phyloP scores from a whole-genome alignment of 345 rosid species.

The Anacardium occidentale region DNA sequence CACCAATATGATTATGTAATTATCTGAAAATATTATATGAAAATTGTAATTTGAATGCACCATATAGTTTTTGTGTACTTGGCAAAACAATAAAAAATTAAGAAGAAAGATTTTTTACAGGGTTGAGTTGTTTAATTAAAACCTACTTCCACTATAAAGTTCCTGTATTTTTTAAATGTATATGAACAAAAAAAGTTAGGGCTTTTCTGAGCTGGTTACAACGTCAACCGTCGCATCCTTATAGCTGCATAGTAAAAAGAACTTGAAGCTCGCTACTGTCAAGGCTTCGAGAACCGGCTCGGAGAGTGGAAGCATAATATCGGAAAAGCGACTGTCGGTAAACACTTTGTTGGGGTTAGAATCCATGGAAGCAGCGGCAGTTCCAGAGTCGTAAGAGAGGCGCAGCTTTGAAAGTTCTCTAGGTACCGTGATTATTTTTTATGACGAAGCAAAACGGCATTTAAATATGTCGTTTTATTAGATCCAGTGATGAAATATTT shows the following conservation, averaged over 20 bases:
- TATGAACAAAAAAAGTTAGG: slow-evolving; percentile 78
- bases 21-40: too few relatives aligned
- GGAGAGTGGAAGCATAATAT: slow-evolving; percentile 65
- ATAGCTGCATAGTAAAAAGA: slow-evolving; percentile 73
- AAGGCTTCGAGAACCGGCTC: slow-evolving; percentile 62
- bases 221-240: slow-evolving; percentile 95
- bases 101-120: too few relatives aligned
- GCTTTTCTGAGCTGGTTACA: slow-evolving; percentile 97
- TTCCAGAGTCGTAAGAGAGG: not conserved
- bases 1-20: too few relatives aligned
- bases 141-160: too few relatives aligned
- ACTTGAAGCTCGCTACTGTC: slow-evolving; percentile 50
- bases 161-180: too few relatives aligned
- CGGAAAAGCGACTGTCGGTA: slow-evolving; percentile 72
- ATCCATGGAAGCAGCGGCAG: not conserved
- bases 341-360: slow-evolving; percentile 56
- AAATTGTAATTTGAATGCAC: too few relatives aligned
- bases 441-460: not conserved
- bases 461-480: not conserved
- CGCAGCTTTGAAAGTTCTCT: not conserved
- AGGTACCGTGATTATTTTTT: not conserved
- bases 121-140: too few relatives aligned
- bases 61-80: too few relatives aligned
- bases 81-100: too few relatives aligned
- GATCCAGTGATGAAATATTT: too few relatives aligned